phyloP scores from a whole-genome alignment of 805 yeast species.

The Ogataea haglerorum region DNA sequence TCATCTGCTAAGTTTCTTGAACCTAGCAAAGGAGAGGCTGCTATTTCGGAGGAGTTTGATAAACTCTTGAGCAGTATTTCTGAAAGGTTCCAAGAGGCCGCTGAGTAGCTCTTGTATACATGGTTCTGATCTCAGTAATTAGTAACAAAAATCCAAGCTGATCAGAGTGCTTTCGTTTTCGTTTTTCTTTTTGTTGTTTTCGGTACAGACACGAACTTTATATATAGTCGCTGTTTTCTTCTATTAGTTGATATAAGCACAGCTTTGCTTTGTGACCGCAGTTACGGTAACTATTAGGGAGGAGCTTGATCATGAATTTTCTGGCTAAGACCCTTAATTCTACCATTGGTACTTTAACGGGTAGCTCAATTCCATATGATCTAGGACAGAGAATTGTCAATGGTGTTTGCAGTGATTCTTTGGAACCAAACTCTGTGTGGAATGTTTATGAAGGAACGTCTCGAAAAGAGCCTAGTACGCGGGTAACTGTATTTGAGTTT shows the following conservation, averaged over 20 bases:
- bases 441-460: slow-evolving; percentile 55
- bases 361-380: slow-evolving; percentile 55
- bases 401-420: slow-evolving; percentile 26
- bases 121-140: too few relatives aligned
- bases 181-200: too few relatives aligned
- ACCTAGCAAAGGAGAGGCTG: slow-evolving; percentile 87
- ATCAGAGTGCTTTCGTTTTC: too few relatives aligned
- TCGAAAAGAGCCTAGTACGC: slow-evolving; percentile 45
- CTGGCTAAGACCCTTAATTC: slow-evolving; percentile 56
- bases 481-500: slow-evolving; percentile 65
- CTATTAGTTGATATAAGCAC: too few relatives aligned
- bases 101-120: slow-evolving; percentile 51
- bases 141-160: too few relatives aligned
- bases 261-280: too few relatives aligned
- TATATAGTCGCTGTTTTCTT: too few relatives aligned
- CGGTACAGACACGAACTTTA: too few relatives aligned
- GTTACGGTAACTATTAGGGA: too few relatives aligned
- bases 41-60: slow-evolving; percentile 71
- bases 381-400: slow-evolving; percentile 41
- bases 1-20: slow-evolving; percentile 94
- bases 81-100: slow-evolving; percentile 92
- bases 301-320: slow-evolving; percentile 51
- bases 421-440: slow-evolving; percentile 49
- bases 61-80: slow-evolving; percentile 69
- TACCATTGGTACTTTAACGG: slow-evolving; percentile 55